Evolutionary conservation across 345 rosid species (phyloP).

Genomic region (Eucalyptus pauciflora): DNA sequence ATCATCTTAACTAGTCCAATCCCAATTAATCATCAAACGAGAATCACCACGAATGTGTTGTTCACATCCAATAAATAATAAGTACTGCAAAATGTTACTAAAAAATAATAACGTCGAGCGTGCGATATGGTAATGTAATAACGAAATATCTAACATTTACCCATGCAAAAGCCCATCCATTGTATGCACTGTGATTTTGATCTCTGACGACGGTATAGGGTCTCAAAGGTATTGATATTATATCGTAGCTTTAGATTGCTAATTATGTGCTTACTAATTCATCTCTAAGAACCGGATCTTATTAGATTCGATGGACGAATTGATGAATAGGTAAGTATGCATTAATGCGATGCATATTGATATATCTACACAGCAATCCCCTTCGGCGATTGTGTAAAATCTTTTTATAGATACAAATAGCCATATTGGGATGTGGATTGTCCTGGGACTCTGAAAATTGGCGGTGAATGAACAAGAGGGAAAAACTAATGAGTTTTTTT

Average conservation of each 20-base stretch:
- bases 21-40: neutral
- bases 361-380: neutral
- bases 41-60: neutral
- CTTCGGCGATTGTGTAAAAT: neutral
- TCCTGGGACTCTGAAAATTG: neutral
- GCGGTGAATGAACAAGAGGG: neutral
- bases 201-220: neutral
- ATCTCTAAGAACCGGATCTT: neutral
- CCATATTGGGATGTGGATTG: neutral
- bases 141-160: neutral
- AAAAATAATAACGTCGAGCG: accelerated
- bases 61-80: neutral
- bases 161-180: neutral
- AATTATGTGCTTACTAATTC: neutral
- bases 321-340: neutral
- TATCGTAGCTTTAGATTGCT: neutral
- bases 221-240: neutral
- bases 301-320: neutral
- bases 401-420: no score
- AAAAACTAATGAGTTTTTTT: neutral
- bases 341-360: neutral
- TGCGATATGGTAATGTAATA: accelerated
- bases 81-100: accelerated
- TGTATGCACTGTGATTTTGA: accelerated
- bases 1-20: neutral